A percentile compares a stretch with the other conserved stretches of the same genome.
phyloP scores from a whole-genome alignment of 2,329 filamentous ascomycete species.

The Monosporascus cannonballus region DNA sequence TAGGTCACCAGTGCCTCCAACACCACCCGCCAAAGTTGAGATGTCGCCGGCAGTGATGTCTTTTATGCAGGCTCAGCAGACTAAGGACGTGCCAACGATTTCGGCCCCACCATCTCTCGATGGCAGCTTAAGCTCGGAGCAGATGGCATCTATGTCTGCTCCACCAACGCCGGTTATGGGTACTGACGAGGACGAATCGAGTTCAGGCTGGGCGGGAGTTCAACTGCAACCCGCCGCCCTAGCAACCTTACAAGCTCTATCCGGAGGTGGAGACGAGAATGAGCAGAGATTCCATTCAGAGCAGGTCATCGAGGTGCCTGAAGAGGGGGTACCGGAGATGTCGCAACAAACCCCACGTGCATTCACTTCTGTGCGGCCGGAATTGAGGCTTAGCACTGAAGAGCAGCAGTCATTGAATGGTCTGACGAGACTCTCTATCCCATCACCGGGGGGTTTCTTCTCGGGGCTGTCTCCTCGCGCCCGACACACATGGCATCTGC shows the following conservation, averaged over 20 bases:
- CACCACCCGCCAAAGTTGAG: conserved; percentile 61
- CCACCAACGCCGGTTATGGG: conserved; percentile 76
- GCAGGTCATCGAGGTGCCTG: conserved; percentile 46
- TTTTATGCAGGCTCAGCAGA: conserved; percentile 58
- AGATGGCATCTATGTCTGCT: conserved; percentile 75
- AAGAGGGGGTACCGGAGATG: conserved; percentile 42
- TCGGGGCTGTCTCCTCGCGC: conserved; percentile 71
- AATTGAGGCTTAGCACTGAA: conserved; percentile 35
- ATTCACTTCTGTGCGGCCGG: conserved; percentile 36
- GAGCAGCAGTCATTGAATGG: conserved; percentile 59
- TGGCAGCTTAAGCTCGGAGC: conserved; percentile 82
- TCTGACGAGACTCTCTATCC: conserved; percentile 78
- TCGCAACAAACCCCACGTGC: conserved; percentile 45
- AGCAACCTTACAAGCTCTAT: conserved; percentile 71
- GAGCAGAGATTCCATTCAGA: conserved; percentile 59
- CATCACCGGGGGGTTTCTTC: conserved; percentile 89
- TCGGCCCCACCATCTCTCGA: conserved; percentile 85
- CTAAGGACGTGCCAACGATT: conserved; percentile 62
- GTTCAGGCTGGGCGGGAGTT: conserved; percentile 65
- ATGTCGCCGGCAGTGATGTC: conserved; percentile 72
- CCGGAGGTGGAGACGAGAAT: conserved; percentile 42
- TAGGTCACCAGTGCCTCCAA: conserved; percentile 54
- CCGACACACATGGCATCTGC: conserved; percentile 75
- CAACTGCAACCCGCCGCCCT: conserved; percentile 75
- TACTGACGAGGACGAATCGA: conserved; percentile 45